phyloP scores from a whole-genome alignment of 768 basidiomycete genomes.

The Collybia sordida region DNA sequence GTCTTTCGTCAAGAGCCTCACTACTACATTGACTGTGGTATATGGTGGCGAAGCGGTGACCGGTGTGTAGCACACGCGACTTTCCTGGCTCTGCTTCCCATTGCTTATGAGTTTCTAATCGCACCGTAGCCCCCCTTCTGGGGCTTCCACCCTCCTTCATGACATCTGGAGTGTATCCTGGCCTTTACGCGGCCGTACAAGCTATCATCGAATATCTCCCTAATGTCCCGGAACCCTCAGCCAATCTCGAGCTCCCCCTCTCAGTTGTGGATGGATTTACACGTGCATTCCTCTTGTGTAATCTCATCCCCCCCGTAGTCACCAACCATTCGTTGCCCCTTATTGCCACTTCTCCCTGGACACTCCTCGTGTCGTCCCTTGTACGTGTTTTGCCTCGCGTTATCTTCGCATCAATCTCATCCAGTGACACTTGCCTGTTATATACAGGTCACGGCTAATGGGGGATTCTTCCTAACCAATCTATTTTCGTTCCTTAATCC shows the following conservation, averaged over 20 bases:
- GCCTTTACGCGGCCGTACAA: slow-evolving; percentile 62
- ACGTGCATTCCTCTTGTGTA: slow-evolving; percentile 77
- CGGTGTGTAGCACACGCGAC: slow-evolving; percentile 38
- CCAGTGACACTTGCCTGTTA: background rate
- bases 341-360: slow-evolving; percentile 71
- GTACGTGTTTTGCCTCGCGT: slow-evolving; percentile 36
- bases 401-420: background rate
- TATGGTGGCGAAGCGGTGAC: slow-evolving; percentile 77
- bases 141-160: slow-evolving; percentile 77
- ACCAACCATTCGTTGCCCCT: slow-evolving; percentile 45
- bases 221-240: slow-evolving; percentile 45
- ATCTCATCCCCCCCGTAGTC: slow-evolving; percentile 71
- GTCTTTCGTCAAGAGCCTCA: slow-evolving; percentile 57
- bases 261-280: slow-evolving; percentile 76
- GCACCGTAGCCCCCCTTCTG: slow-evolving; percentile 54
- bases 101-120: slow-evolving; percentile 5
- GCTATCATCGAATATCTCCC: slow-evolving; percentile 64
- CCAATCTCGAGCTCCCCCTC: slow-evolving; percentile 67
- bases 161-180: slow-evolving; percentile 63
- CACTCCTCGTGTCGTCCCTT: slow-evolving; percentile 70
- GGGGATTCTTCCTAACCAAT: slow-evolving; percentile 79
- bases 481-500: slow-evolving; percentile 76
- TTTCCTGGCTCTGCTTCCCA: background rate
- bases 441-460: slow-evolving; percentile 66
- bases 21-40: slow-evolving; percentile 64